These are phyloP conservation scores for Carnegiea gigantea DNA, from an alignment of 179 eudicot genomes.

Conservation along the genomic window DNA sequence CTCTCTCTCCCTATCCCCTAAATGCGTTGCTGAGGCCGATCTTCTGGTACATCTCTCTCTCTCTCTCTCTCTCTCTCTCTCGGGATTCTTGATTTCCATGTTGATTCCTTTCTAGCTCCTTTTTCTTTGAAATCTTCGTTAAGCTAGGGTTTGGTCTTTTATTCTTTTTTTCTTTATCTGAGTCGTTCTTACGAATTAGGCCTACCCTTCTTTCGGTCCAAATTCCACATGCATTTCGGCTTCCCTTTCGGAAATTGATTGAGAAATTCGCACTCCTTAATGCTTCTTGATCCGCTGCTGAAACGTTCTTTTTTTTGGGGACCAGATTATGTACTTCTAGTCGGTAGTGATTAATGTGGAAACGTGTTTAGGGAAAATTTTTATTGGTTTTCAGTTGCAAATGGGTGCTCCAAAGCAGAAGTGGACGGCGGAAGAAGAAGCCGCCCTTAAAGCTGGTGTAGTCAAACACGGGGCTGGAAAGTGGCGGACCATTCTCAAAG, in stretches of 20 bases:
- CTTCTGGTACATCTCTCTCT: neutral
- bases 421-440: conserved; percentile 95
- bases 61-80: neutral
- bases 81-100: neutral
- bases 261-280: neutral
- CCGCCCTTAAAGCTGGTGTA: conserved; percentile 88
- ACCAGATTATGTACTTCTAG: neutral
- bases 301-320: neutral
- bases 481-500: conserved; percentile 92
- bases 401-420: conserved; percentile 98
- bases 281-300: neutral
- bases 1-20: neutral
- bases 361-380: neutral
- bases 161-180: neutral
- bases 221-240: neutral
- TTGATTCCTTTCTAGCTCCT: neutral
- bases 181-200: neutral
- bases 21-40: neutral
- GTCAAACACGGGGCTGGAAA: conserved; percentile 84
- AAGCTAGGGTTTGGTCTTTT: neutral
- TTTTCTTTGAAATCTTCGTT: neutral
- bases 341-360: neutral
- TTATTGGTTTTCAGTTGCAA: conserved; percentile 25
- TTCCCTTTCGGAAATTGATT: neutral
- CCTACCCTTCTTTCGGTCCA: neutral